Evolutionary conservation across 2,329 filamentous ascomycete species (phyloP).

Genomic region (Microdochium trichocladiopsis): DNA sequence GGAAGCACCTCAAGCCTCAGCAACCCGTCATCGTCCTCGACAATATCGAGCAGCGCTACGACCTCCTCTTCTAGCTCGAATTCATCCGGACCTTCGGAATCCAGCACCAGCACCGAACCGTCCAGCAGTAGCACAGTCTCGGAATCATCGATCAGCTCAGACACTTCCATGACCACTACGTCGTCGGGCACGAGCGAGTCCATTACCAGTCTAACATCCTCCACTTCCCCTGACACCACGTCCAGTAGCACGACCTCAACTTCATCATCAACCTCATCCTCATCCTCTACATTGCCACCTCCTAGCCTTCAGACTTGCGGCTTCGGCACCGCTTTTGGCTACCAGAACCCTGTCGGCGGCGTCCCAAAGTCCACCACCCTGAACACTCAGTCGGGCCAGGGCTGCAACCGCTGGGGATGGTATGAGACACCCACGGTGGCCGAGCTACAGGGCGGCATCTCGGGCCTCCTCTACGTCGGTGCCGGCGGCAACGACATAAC

Average conservation of each 20-base stretch:
- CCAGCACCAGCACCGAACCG: neutral
- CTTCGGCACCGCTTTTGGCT: slow-evolving; percentile 4
- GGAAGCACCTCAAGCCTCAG: neutral
- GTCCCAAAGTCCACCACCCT: slow-evolving; percentile 4
- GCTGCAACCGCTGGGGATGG: slow-evolving; percentile 13
- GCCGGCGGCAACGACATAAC: slow-evolving; percentile 11
- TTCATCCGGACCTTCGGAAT: neutral
- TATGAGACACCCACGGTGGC: slow-evolving; percentile 7
- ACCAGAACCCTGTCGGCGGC: slow-evolving; percentile 4
- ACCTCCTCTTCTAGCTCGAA: neutral
- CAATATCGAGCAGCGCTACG: neutral
- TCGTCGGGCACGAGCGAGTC: neutral
- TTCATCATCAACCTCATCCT: neutral
- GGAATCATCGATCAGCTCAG: neutral
- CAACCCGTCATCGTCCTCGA: neutral
- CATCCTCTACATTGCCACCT: neutral
- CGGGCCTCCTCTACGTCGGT: slow-evolving; percentile 5
- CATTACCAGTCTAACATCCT: neutral
- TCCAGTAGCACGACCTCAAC: neutral
- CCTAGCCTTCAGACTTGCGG: neutral
- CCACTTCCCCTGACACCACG: neutral
- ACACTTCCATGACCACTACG: neutral
- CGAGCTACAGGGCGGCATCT: slow-evolving; percentile 8
- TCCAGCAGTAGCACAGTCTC: neutral
- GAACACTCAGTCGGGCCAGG: slow-evolving; percentile 7